Conservation (phyloP, 805 yeast genomes). For the Pichia pseudocactophila region DNA sequence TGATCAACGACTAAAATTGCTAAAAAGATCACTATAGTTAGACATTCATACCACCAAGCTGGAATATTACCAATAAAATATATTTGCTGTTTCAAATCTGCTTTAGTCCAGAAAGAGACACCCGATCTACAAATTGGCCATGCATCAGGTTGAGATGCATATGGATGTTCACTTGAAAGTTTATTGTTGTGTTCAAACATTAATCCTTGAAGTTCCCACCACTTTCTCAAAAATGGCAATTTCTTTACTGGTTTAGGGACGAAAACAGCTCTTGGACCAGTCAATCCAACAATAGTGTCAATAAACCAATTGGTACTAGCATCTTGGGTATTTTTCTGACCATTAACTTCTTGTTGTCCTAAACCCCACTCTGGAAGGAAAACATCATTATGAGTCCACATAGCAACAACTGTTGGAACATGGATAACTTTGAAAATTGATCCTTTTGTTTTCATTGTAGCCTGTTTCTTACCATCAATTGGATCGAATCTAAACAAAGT, state of each 20-base stretch:
- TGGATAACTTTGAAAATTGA: slow-evolving; percentile 66
- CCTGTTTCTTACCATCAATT: slow-evolving; percentile 41
- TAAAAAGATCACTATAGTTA: slow-evolving; percentile 50
- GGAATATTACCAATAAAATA: slow-evolving; percentile 83
- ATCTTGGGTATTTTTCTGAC: slow-evolving; percentile 74
- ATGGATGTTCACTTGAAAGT: slow-evolving; percentile 83
- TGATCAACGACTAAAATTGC: slow-evolving; percentile 68
- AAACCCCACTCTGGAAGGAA: slow-evolving; percentile 93
- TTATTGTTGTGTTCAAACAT: slow-evolving; percentile 94
- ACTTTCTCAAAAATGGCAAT: slow-evolving; percentile 73
- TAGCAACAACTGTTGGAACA: slow-evolving; percentile 78
- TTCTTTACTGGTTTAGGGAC: slow-evolving; percentile 54
- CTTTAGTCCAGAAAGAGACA: slow-evolving; percentile 92
- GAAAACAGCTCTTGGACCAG: slow-evolving; percentile 53
- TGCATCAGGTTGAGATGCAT: slow-evolving; percentile 80
- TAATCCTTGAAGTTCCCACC: slow-evolving; percentile 77
- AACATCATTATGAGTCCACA: slow-evolving; percentile 87
- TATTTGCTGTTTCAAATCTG: slow-evolving; percentile 58
- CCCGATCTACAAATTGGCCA: slow-evolving; percentile 92
- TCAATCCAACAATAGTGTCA: slow-evolving; percentile 58
- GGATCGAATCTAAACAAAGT: slow-evolving; percentile 73
- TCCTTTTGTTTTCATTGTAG: slow-evolving; percentile 58
- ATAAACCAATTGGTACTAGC: slow-evolving; percentile 65
- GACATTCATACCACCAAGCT: slow-evolving; percentile 83
- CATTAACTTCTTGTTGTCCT: slow-evolving; percentile 87